Conservation (phyloP, 75 land plant species). For the Chamaecyparis obtusa region DNA sequence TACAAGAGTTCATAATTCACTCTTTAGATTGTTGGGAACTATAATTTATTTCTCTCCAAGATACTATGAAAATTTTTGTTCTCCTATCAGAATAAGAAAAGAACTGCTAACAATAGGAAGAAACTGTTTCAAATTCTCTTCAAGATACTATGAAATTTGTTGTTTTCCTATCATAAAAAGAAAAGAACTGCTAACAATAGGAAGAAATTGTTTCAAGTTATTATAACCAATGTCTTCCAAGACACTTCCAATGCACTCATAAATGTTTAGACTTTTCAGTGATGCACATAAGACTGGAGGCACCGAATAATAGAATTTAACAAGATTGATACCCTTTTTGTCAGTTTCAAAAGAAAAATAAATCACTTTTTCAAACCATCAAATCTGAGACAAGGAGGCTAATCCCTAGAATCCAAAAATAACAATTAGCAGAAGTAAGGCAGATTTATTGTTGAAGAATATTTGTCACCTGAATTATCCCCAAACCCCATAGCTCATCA, state of each 20-base stretch:
- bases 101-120: no score
- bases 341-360: neutral
- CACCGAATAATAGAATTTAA: neutral
- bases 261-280: neutral
- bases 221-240: no score
- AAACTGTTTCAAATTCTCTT: no score
- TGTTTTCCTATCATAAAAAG: no score
- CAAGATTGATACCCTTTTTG: neutral
- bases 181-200: no score
- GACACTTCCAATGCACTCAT: neutral
- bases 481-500: slow-evolving; percentile 45
- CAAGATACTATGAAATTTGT: no score
- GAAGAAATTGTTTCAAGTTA: no score
- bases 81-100: no score
- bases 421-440: neutral
- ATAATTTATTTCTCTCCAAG: no score
- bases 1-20: no score
- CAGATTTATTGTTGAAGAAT: neutral
- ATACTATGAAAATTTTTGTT: no score
- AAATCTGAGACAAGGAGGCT: neutral
- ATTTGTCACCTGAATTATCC: slow-evolving; percentile 35
- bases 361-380: neutral
- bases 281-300: neutral
- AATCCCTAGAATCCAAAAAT: neutral
- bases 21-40: no score